Evolutionary conservation across 305 asterid species (phyloP).

Genomic region (Andrographis paniculata): DNA sequence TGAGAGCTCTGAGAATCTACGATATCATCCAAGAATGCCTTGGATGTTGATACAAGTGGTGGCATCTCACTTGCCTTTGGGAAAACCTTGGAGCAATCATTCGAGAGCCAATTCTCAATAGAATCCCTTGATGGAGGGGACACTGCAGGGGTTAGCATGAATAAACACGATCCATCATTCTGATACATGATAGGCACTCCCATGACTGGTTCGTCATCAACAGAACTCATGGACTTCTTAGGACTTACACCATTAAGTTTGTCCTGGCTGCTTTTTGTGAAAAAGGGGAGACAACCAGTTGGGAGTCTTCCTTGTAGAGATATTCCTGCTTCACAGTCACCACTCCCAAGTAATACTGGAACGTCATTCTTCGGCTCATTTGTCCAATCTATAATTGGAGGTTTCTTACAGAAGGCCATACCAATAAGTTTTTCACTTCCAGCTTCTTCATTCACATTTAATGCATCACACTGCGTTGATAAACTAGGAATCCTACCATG

Average conservation of each 20-base stretch:
- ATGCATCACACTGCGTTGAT: slow-evolving; percentile 17
- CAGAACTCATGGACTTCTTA: slow-evolving; percentile 20
- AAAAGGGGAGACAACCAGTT: slow-evolving; percentile 50
- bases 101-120: slow-evolving; percentile 57
- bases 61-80: slow-evolving; percentile 23
- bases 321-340: slow-evolving; percentile 16
- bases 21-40: slow-evolving; percentile 26
- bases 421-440: slow-evolving; percentile 35
- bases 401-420: slow-evolving; percentile 49
- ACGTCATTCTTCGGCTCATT: slow-evolving; percentile 27
- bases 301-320: slow-evolving; percentile 24
- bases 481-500: slow-evolving; percentile 19
- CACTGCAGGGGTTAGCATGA: slow-evolving; percentile 66
- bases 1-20: slow-evolving; percentile 46
- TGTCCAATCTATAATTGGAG: slow-evolving; percentile 52
- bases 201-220: slow-evolving; percentile 31
- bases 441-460: slow-evolving; percentile 22
- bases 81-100: slow-evolving; percentile 22
- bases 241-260: slow-evolving; percentile 23
- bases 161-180: slow-evolving; percentile 78
- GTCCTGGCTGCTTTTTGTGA: slow-evolving; percentile 31
- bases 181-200: slow-evolving; percentile 72
- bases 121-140: slow-evolving; percentile 68
- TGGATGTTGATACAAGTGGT: slow-evolving; percentile 26
- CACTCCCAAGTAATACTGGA: slow-evolving; percentile 18